phyloP scores from a whole-genome alignment of 306 rosid genomes.

The Ziziphus jujuba region DNA sequence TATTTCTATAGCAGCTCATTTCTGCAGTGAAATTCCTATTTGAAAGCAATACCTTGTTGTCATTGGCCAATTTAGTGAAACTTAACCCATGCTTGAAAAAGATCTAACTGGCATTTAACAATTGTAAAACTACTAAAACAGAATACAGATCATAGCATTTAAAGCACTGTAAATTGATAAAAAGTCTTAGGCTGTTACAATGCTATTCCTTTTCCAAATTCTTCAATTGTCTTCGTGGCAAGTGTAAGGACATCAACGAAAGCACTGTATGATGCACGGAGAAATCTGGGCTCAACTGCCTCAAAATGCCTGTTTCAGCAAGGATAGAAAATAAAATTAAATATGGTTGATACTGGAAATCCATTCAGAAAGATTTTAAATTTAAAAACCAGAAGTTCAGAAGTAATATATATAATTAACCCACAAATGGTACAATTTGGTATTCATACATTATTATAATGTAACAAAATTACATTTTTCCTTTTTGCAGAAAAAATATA shows the following conservation, averaged over 20 bases:
- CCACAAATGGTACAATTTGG: neutral
- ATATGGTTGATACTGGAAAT: neutral
- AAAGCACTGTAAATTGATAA: conserved; percentile 9
- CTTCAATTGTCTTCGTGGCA: conserved; percentile 82
- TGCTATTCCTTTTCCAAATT: conserved; percentile 65
- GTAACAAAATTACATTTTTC: neutral
- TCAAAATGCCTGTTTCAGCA: conserved; percentile 63
- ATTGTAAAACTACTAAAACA: neutral
- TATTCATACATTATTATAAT: no score
- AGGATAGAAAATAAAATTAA: conserved; percentile 6
- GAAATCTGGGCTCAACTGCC: conserved; percentile 92
- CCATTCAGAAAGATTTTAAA: no score
- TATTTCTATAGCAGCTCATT: neutral
- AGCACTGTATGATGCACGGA: conserved; percentile 83
- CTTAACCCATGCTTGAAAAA: conserved; percentile 1
- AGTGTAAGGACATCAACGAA: conserved; percentile 73
- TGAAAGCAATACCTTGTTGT: neutral
- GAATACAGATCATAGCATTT: neutral
- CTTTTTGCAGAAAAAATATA: neutral
- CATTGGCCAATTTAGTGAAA: neutral
- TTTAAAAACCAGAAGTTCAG: neutral
- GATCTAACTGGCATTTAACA: neutral
- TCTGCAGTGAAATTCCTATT: neutral
- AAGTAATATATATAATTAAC: neutral
- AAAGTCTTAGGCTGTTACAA: conserved; percentile 30